Percentiles rank a stretch among this genome's conserved stretches.
These are phyloP conservation scores for Solanum virginianum DNA, from an alignment of 257 asterid genomes.

Conservation along the genomic window DNA sequence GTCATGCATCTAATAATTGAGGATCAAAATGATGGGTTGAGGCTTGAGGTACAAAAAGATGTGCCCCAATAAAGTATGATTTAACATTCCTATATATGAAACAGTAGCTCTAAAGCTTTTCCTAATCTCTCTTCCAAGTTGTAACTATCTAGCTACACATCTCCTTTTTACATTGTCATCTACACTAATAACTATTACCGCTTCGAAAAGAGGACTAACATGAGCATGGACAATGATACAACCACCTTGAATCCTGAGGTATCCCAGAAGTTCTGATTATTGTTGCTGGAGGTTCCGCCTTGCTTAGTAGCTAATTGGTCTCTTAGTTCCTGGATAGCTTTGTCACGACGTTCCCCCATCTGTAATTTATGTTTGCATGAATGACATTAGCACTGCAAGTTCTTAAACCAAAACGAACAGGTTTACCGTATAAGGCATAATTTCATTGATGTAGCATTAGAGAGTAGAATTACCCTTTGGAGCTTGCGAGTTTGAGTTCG, in stretches of 20 bases:
- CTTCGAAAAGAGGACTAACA: constrained; percentile 62
- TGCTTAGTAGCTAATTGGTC: constrained; percentile 55
- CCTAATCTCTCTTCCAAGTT: constrained; percentile 7
- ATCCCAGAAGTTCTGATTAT: constrained; percentile 73
- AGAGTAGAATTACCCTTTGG: constrained; percentile 50
- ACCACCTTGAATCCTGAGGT: constrained; percentile 69
- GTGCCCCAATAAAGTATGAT: background rate
- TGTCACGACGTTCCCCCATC: constrained; percentile 90
- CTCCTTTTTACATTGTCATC: constrained; percentile 16
- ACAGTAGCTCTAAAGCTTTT: background rate
- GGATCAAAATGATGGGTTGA: background rate
- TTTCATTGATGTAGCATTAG: background rate
- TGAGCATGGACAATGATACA: constrained; percentile 76
- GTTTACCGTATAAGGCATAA: too few species aligned
- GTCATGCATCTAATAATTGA: background rate
- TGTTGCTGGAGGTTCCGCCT: constrained; percentile 10
- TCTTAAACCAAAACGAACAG: background rate
- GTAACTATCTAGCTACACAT: constrained; percentile 3
- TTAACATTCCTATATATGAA: background rate
- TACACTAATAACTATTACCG: constrained; percentile 13
- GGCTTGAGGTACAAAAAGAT: background rate
- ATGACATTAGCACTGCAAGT: background rate
- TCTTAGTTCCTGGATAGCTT: constrained; percentile 68
- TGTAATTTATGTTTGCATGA: constrained; percentile 1
- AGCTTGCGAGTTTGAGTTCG: constrained; percentile 76